Conservation (phyloP, 345 rosid genomes). For the Euphorbia lathyris region DNA sequence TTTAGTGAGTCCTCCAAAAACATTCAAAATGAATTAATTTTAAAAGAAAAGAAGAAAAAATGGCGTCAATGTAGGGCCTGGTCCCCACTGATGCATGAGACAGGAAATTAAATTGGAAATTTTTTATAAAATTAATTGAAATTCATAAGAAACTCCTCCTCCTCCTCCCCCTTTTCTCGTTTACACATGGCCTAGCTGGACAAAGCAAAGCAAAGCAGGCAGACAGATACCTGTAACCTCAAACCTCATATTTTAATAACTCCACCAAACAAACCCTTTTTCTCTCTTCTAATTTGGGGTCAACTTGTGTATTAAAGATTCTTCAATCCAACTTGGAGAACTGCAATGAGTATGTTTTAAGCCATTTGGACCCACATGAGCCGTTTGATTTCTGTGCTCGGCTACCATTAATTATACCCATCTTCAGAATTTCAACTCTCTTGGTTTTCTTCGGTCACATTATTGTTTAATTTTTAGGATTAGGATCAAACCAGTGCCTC, state of each 20-base stretch:
- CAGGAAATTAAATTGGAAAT: constrained; percentile 1
- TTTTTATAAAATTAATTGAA: not conserved
- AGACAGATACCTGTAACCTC: constrained; percentile 14
- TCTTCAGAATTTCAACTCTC: constrained; percentile 18
- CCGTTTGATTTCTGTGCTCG: not conserved
- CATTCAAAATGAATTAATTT: too few species aligned
- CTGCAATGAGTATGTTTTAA: constrained; percentile 59
- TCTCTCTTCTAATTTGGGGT: not conserved
- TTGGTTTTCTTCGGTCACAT: constrained; percentile 24
- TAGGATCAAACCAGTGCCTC: not conserved
- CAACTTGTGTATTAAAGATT: constrained; percentile 2
- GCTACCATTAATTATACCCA: not conserved
- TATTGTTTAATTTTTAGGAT: not conserved
- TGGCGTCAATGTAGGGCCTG: not conserved
- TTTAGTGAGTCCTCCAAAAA: too few species aligned
- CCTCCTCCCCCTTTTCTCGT: not conserved
- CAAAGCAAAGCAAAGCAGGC: not conserved
- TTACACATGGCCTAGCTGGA: constrained; percentile 43
- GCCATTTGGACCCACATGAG: constrained; percentile 57
- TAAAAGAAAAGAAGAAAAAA: not conserved
- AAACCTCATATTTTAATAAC: constrained; percentile 10
- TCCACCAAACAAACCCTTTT: not conserved
- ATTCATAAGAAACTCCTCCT: not conserved
- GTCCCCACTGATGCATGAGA: constrained; percentile 1
- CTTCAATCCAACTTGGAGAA: constrained; percentile 25